phyloP scores from a whole-genome alignment of 2,329 filamentous ascomycete genomes.

The Clarireedia paspali region DNA sequence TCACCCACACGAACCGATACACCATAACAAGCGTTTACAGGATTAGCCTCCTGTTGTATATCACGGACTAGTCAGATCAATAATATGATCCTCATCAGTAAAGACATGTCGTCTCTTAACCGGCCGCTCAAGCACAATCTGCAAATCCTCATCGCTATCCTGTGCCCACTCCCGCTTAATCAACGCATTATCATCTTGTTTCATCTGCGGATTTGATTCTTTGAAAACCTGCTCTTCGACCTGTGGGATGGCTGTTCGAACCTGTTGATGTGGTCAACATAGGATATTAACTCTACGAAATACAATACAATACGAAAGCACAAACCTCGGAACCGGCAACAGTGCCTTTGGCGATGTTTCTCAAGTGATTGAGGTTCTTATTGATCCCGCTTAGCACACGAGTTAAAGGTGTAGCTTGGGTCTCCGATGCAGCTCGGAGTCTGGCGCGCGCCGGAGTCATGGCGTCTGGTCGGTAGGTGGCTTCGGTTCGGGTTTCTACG shows the following conservation, averaged over 20 bases:
- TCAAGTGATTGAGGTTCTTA: background rate
- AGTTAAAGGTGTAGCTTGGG: background rate
- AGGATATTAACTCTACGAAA: no score
- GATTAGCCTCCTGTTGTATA: no score
- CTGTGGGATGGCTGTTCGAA: background rate
- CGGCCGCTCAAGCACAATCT: conserved; percentile 7
- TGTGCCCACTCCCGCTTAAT: background rate
- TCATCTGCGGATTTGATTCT: background rate
- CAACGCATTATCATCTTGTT: background rate
- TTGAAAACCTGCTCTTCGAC: background rate
- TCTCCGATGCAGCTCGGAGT: background rate
- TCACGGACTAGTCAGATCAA: conserved; percentile 1
- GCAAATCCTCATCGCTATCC: conserved; percentile 1
- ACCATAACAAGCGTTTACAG: no score
- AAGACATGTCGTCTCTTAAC: conserved; percentile 9
- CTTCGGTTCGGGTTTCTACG: background rate
- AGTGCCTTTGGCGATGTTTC: conserved; percentile 1
- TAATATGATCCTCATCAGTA: background rate
- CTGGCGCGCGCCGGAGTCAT: background rate
- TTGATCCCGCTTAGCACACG: background rate
- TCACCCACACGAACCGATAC: no score
- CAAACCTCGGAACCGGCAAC: conserved; percentile 1
- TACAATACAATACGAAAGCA: background rate
- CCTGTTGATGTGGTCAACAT: background rate
- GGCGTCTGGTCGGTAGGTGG: background rate